Evolutionary conservation across 78 protist genomes (phyloP), one percentile per base, ranked within the genome.

Genomic region (Guillardia theta): DNA sequence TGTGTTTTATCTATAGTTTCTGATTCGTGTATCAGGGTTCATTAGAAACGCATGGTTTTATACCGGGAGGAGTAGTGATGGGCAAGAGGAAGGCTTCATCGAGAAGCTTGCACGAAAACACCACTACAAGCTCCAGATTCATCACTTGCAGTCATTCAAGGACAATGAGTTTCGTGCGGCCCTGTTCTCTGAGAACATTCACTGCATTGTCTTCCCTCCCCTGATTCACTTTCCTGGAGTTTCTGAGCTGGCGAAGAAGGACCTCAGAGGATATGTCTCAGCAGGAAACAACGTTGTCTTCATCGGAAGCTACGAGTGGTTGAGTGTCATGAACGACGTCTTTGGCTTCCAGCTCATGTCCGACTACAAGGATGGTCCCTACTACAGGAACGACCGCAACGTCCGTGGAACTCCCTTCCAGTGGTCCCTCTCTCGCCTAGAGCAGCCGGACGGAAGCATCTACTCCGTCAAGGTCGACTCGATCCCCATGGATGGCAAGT

Each of bases 91-190:
- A 48, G 90, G 90, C 4, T 78, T 78, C 48, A 37, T 78, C 24
- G 90, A 78, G 90, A 78, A 78, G 24, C 24, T 78, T 18, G 90
- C 90, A 3, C 18, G 50, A 10, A 37, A 36, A 10, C 90, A 78
- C 90, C 90, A 78, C 90, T 78, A 78, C 90, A 78, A 78, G 39
- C 50, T 78, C 12, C 90, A 78, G 90, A 78, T 78, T 22, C 90
- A 78, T 30, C 90, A 78, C 48, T 36, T 78, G 48, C 19, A 78
- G 30, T 44, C 90, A 10, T 78, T 78, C 90, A 78, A 78, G 48
- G 90, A 78, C 50, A 78, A 78, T 30, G 90, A 78, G 33, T 78
- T 78, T 50, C 90, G 90, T n/a, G 90, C 90, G 48, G 45, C 90
- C 24, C 48, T 78, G 50, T 78, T 78, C 9, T 78, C 90, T 1